Conservation (phyloP, 768 basidiomycete species). For the Amanita rimosa region DNA sequence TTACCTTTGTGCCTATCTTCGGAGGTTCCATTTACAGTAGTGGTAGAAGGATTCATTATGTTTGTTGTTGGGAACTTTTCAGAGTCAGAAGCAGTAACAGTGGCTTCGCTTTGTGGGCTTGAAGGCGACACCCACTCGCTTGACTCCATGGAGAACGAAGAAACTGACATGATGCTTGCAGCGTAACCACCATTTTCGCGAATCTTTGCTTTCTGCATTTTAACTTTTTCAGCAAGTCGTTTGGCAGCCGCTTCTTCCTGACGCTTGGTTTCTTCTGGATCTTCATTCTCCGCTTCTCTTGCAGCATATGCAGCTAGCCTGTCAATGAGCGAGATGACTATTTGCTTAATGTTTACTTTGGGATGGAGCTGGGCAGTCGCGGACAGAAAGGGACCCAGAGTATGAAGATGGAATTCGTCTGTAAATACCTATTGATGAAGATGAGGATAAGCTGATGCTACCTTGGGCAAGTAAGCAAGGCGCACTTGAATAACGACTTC, state of each 20-base stretch:
- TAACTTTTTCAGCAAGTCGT: conserved; percentile 81
- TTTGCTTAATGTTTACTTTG: conserved; percentile 97
- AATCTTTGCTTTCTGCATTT: conserved; percentile 52
- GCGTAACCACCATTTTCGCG: conserved; percentile 36
- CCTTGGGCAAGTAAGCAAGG: neutral
- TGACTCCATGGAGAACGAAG: conserved; percentile 25
- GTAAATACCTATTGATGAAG: conserved; percentile 71
- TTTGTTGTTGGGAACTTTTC: conserved; percentile 16
- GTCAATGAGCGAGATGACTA: conserved; percentile 96
- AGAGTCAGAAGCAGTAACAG: conserved; percentile 15
- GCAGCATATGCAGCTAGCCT: conserved; percentile 93
- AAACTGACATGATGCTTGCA: conserved; percentile 19
- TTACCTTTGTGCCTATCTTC: conserved; percentile 40
- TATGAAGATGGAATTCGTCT: conserved; percentile 95
- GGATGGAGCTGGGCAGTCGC: conserved; percentile 95
- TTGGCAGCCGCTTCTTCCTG: conserved; percentile 91
- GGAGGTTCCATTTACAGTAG: conserved; percentile 12
- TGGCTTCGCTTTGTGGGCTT: conserved; percentile 24
- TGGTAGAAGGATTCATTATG: neutral
- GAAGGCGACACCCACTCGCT: conserved; percentile 33
- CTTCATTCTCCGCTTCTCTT: conserved; percentile 92
- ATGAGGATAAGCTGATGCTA: conserved; percentile 2
- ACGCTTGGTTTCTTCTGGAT: conserved; percentile 86
- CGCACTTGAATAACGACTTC: conserved; percentile 96
- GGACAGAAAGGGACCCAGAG: conserved; percentile 91